phyloP scores from a whole-genome alignment of 305 asterid genomes.

The Plantago lanceolata region DNA sequence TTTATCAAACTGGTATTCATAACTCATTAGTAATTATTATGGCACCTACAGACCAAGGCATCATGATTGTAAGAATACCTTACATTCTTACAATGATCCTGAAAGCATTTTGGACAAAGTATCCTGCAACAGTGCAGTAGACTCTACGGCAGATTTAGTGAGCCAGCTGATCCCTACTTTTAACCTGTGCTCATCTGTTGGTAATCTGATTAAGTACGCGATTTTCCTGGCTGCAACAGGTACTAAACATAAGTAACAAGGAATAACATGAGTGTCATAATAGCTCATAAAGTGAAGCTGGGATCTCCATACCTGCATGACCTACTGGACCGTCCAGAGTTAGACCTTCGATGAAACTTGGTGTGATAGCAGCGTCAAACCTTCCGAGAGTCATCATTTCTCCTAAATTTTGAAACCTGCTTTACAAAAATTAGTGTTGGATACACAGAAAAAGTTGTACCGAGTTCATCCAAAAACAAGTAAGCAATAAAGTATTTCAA shows the following conservation, averaged over 20 bases:
- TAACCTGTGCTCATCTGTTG: slow-evolving; percentile 80
- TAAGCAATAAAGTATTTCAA: too few species aligned
- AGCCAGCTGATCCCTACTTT: slow-evolving; percentile 93
- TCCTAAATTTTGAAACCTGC: slow-evolving; percentile 87
- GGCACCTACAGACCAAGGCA: background rate
- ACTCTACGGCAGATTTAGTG: slow-evolving; percentile 69
- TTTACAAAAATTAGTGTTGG: slow-evolving; percentile 11
- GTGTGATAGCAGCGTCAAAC: slow-evolving; percentile 79
- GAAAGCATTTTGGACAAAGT: slow-evolving; percentile 55
- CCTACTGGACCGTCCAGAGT: slow-evolving; percentile 87
- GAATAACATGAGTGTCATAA: background rate
- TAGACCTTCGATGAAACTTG: slow-evolving; percentile 73
- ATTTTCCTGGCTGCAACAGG: slow-evolving; percentile 73
- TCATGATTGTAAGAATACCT: background rate
- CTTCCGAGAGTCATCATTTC: slow-evolving; percentile 98
- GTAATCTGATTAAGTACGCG: slow-evolving; percentile 75
- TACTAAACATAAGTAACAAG: background rate
- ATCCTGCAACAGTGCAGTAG: slow-evolving; percentile 65
- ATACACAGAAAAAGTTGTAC: background rate
- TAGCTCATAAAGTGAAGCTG: slow-evolving; percentile 14
- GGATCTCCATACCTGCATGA: slow-evolving; percentile 60
- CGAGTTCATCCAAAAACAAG: too few species aligned
- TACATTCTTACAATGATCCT: slow-evolving; percentile 16
- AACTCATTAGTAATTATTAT: background rate
- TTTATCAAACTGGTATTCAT: background rate